Conservation (phyloP, 495 filamentous ascomycete genomes). For the Hypoxylon crocopeplum region DNA sequence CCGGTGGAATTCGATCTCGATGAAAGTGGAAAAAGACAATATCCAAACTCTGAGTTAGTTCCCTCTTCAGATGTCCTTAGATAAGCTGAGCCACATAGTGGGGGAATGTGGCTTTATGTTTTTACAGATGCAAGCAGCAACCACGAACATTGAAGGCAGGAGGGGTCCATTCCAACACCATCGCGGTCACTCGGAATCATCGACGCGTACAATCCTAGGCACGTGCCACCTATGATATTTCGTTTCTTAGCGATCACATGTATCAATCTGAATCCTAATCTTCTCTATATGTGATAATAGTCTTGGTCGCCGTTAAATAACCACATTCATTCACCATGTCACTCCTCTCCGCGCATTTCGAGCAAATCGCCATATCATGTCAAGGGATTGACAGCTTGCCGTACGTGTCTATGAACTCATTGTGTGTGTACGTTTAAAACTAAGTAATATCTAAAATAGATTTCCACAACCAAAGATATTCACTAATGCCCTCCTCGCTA, state of each 20-base stretch:
- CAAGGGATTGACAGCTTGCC: constrained; percentile 83
- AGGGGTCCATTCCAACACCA: neutral
- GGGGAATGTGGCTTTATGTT: constrained; percentile 10
- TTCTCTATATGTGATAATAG: too few relatives aligned
- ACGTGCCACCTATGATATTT: too few relatives aligned
- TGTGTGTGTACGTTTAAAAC: neutral
- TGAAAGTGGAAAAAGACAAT: neutral
- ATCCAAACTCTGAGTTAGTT: too few relatives aligned
- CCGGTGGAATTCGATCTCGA: constrained; percentile 4
- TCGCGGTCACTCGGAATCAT: too few relatives aligned
- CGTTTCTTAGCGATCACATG: too few relatives aligned
- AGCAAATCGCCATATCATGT: constrained; percentile 87
- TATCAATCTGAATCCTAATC: too few relatives aligned
- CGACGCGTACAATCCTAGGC: too few relatives aligned
- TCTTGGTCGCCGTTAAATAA: neutral
- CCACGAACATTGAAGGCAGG: too few relatives aligned
- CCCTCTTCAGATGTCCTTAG: too few relatives aligned
- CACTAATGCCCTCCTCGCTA: constrained; percentile 87
- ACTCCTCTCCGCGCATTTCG: constrained; percentile 81
- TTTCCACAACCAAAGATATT: constrained; percentile 95
- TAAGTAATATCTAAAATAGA: constrained; percentile 48
- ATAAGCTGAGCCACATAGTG: constrained; percentile 21
- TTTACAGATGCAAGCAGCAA: neutral
- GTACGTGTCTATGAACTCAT: constrained; percentile 57
- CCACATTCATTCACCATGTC: constrained; percentile 58